A percentile compares a stretch with the other conserved stretches of the same genome.
phyloP scores from a whole-genome alignment of 345 rosid genomes.

The Corchorus capsularis region DNA sequence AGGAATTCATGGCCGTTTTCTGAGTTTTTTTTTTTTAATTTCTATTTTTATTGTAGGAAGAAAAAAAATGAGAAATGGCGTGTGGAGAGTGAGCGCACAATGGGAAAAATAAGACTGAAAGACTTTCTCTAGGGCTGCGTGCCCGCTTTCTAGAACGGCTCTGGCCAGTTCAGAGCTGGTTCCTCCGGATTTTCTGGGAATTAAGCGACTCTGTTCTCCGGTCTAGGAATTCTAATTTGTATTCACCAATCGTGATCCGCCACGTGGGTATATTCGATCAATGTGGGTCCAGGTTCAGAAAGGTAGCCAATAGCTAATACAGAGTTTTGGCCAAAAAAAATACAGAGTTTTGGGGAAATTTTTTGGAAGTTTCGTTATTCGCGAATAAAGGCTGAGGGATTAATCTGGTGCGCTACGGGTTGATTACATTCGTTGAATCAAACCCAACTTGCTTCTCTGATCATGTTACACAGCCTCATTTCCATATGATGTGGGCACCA shows the following conservation, averaged over 20 bases:
- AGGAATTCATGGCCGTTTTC: slow-evolving; percentile 14
- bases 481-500: not conserved
- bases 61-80: not conserved
- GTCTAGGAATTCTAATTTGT: not conserved
- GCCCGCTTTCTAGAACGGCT: slow-evolving; percentile 4
- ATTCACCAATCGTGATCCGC: not conserved
- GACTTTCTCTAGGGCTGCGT: not conserved
- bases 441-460: not conserved
- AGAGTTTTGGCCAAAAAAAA: no score
- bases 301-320: not conserved
- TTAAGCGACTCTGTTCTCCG: not conserved
- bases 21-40: no score
- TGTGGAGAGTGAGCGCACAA: not conserved
- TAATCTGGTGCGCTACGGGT: not conserved
- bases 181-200: not conserved
- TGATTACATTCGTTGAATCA: not conserved
- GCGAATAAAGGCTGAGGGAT: not conserved
- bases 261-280: not conserved
- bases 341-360: not conserved
- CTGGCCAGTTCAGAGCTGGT: slow-evolving; percentile 11
- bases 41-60: not conserved
- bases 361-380: not conserved
- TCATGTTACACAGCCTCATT: not conserved
- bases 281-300: not conserved
- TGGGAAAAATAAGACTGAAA: not conserved